A percentile compares a stretch with the other conserved stretches of the same genome.
Conservation (phyloP, 257 asterid genomes). For the Gardenia jasminoides region DNA sequence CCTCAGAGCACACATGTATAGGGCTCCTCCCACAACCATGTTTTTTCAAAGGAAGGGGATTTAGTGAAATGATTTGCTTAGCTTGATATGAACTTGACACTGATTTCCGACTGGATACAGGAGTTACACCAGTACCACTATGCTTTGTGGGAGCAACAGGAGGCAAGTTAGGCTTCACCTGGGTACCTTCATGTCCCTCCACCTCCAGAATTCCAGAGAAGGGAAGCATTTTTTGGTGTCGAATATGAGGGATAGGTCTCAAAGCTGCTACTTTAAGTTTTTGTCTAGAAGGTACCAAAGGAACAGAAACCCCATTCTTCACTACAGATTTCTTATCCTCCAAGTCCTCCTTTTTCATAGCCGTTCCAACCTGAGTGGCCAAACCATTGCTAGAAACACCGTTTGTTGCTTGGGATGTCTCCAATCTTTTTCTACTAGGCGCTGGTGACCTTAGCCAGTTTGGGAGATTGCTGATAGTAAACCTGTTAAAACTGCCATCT, state of each 20-base stretch:
- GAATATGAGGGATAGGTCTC: slow-evolving; percentile 94
- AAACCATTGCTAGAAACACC: slow-evolving; percentile 33
- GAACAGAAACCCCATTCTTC: slow-evolving; percentile 44
- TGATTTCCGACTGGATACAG: slow-evolving; percentile 64
- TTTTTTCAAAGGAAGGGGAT: slow-evolving; percentile 95
- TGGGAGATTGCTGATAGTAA: slow-evolving; percentile 48
- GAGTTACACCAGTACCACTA: slow-evolving; percentile 45
- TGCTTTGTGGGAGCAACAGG: slow-evolving; percentile 60
- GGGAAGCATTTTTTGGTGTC: slow-evolving; percentile 96
- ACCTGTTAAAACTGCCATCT: slow-evolving; percentile 31
- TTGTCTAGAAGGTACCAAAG: slow-evolving; percentile 41
- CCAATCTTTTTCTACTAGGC: slow-evolving; percentile 68
- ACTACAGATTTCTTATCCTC: slow-evolving; percentile 34
- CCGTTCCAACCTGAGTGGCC: slow-evolving; percentile 24
- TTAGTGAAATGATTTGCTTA: slow-evolving; percentile 84
- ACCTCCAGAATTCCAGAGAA: slow-evolving; percentile 56
- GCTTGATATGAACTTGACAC: slow-evolving; percentile 66
- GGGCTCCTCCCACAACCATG: slow-evolving; percentile 94
- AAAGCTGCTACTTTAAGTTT: slow-evolving; percentile 69
- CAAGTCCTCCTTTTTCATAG: slow-evolving; percentile 36
- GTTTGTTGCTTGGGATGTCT: slow-evolving; percentile 35
- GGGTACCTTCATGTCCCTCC: slow-evolving; percentile 57
- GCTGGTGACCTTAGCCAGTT: slow-evolving; percentile 86
- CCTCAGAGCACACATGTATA: slow-evolving; percentile 94
- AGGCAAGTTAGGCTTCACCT: slow-evolving; percentile 53